phyloP scores from a whole-genome alignment of 2,329 filamentous ascomycete genomes.

The Escovopsis sp. region DNA sequence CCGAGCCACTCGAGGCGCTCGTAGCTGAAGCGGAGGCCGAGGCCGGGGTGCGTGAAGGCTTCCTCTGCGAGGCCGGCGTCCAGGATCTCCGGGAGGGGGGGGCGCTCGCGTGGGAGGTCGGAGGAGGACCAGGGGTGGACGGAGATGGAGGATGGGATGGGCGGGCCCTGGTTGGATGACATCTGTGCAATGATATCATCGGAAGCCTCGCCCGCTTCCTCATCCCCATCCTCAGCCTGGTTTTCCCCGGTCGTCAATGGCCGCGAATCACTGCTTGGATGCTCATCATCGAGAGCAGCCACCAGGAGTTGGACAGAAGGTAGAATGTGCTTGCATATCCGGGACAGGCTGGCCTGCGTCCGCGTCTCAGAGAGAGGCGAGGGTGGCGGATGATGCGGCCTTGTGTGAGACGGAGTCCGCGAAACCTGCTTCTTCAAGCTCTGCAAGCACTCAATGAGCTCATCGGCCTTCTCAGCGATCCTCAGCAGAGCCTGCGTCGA shows the following conservation, averaged over 20 bases:
- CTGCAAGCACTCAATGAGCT: slow-evolving; percentile 23
- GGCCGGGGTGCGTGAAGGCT: slow-evolving; percentile 51
- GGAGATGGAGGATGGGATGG: slow-evolving; percentile 4
- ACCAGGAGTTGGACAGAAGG: slow-evolving; percentile 11
- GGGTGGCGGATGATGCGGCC: too few species aligned
- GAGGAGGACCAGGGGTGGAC: slow-evolving; percentile 34
- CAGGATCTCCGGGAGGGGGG: slow-evolving; percentile 44
- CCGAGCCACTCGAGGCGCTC: slow-evolving; percentile 81
- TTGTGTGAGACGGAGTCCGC: slow-evolving; percentile 6
- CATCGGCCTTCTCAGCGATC: slow-evolving; percentile 15
- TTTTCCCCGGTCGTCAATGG: slow-evolving; percentile 2
- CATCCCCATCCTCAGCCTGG: not conserved
- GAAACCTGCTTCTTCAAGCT: slow-evolving; percentile 14
- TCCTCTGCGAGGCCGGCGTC: slow-evolving; percentile 44
- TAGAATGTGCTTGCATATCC: slow-evolving; percentile 12
- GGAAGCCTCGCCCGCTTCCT: too few species aligned
- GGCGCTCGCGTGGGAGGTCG: slow-evolving; percentile 32
- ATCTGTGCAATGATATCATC: not conserved
- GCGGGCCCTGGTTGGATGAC: not conserved
- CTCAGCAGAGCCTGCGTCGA: slow-evolving; percentile 1
- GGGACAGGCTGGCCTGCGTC: slow-evolving; percentile 3
- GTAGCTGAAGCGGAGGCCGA: slow-evolving; percentile 34
- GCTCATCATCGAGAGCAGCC: not conserved
- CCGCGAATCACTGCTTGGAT: not conserved
- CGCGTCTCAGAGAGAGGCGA: slow-evolving; percentile 4